Evolutionary conservation across 2,329 filamentous ascomycete genomes (phyloP).

Genomic region (Fusarium sororula): DNA sequence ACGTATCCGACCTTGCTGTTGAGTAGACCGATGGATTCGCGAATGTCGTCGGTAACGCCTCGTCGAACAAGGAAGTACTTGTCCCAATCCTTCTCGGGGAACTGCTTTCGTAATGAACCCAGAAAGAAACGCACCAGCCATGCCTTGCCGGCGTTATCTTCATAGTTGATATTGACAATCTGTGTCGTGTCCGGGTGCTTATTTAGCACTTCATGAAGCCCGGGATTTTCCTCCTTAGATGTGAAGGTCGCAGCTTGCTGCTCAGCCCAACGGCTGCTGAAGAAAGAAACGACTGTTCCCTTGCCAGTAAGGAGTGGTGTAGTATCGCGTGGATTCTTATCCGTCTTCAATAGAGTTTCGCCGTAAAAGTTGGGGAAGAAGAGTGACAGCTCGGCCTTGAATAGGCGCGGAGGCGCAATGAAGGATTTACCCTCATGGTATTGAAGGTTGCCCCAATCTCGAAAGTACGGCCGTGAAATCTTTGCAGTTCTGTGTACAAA

Average conservation of each 20-base stretch:
- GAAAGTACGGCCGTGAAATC: constrained; percentile 90
- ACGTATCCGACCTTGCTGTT: constrained; percentile 95
- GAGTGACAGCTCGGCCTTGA: constrained; percentile 81
- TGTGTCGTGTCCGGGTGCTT: constrained; percentile 68
- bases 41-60: constrained; percentile 68
- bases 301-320: constrained; percentile 78
- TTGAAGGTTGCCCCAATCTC: constrained; percentile 88
- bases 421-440: constrained; percentile 93
- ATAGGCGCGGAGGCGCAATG: constrained; percentile 82
- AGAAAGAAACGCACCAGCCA: constrained; percentile 67
- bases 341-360: constrained; percentile 72
- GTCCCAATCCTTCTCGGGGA: constrained; percentile 63
- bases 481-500: constrained; percentile 68
- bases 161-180: constrained; percentile 86
- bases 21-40: constrained; percentile 73
- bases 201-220: constrained; percentile 70
- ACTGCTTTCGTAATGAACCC: constrained; percentile 59
- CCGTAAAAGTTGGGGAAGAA: constrained; percentile 95
- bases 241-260: constrained; percentile 80
- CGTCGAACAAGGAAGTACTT: constrained; percentile 69
- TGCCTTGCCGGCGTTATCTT: constrained; percentile 78
- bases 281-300: constrained; percentile 81
- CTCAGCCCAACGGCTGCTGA: constrained; percentile 87
- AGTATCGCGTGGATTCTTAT: constrained; percentile 68
- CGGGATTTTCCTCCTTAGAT: constrained; percentile 71